Conservation (phyloP, 2,329 filamentous ascomycete genomes). For the Beauveria varroae region DNA sequence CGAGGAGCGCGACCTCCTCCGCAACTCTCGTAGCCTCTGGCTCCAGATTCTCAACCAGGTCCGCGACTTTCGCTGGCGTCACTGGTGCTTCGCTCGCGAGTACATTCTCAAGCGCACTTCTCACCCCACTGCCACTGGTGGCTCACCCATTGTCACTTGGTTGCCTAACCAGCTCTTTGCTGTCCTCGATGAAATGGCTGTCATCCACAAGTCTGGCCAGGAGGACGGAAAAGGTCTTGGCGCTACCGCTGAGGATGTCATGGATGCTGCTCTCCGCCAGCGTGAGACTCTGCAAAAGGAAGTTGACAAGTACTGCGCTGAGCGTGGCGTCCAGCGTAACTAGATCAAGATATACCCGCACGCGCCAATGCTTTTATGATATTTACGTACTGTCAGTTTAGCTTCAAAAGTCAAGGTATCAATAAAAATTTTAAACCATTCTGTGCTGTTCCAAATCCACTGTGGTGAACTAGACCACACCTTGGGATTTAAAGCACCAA, state of each 20-base stretch:
- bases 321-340: slow-evolving; percentile 39
- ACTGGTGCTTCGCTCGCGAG: slow-evolving; percentile 80
- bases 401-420: neutral
- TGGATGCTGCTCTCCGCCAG: slow-evolving; percentile 59
- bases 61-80: slow-evolving; percentile 73
- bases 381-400: neutral
- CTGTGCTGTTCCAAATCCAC: neutral
- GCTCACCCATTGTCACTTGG: slow-evolving; percentile 78
- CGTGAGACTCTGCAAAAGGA: slow-evolving; percentile 61
- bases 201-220: slow-evolving; percentile 41
- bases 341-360: slow-evolving; percentile 9
- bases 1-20: slow-evolving; percentile 35
- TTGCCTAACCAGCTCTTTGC: slow-evolving; percentile 73
- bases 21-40: slow-evolving; percentile 52
- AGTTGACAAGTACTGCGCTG: slow-evolving; percentile 65
- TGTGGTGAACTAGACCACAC: neutral
- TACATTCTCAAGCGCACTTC: slow-evolving; percentile 73
- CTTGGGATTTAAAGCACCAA: neutral
- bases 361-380: neutral
- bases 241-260: slow-evolving; percentile 48
- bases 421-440: neutral
- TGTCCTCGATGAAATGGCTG: slow-evolving; percentile 63
- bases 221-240: slow-evolving; percentile 35
- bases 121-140: slow-evolving; percentile 73
- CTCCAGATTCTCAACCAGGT: slow-evolving; percentile 64